Evolutionary conservation across 306 rosid species (phyloP).

Genomic region (Ammopiptanthus mongolicus): DNA sequence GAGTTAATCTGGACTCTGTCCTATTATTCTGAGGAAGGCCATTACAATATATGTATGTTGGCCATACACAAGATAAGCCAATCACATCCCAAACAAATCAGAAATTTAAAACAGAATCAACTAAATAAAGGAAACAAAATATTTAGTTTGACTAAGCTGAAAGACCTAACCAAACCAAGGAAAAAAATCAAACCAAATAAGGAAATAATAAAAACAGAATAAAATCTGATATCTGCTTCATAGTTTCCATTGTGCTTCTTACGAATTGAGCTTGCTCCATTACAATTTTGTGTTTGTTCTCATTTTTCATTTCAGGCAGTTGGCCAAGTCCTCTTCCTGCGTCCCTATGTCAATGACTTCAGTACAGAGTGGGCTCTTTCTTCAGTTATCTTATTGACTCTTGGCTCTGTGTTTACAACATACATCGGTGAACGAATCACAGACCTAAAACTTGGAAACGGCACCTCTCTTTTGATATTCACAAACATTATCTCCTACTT

Average conservation of each 20-base stretch:
- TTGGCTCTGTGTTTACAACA: constrained; percentile 81
- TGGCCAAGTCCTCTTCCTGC: constrained; percentile 91
- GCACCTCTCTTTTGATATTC: constrained; percentile 94
- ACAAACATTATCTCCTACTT: constrained; percentile 95
- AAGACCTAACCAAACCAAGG: too few species aligned
- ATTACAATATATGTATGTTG: too few species aligned
- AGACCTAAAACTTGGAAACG: constrained; percentile 93
- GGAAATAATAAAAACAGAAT: too few species aligned
- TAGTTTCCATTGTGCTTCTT: background rate
- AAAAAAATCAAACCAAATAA: too few species aligned
- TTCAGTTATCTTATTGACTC: constrained; percentile 76
- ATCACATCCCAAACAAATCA: too few species aligned
- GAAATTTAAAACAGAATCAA: too few species aligned
- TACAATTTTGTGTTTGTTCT: background rate
- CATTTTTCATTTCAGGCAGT: constrained; percentile 58
- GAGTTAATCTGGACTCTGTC: too few species aligned
- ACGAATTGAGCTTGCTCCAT: constrained; percentile 5
- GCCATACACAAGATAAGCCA: too few species aligned
- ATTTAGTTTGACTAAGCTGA: too few species aligned
- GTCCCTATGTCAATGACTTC: constrained; percentile 90
- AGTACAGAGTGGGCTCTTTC: constrained; percentile 73
- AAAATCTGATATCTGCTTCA: too few species aligned
- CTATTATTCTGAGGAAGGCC: too few species aligned
- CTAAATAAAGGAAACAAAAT: too few species aligned
- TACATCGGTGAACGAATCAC: constrained; percentile 85